Conservation (phyloP, 345 rosid species). For the Gossypium longicalyx region DNA sequence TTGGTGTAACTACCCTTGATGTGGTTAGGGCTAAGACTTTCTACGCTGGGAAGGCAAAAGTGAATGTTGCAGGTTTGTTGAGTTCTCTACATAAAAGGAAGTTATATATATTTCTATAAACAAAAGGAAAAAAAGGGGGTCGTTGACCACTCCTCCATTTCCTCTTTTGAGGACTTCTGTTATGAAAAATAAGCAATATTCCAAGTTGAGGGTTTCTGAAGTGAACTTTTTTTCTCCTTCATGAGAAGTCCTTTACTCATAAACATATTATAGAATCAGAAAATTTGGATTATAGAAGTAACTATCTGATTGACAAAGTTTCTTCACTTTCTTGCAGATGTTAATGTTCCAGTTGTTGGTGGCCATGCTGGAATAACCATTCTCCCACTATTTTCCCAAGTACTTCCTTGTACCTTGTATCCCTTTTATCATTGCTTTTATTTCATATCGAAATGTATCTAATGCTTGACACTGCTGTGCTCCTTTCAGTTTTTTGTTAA, state of each 20-base stretch:
- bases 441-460: not conserved
- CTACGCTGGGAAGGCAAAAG: slow-evolving; percentile 69
- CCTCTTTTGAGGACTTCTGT: not conserved
- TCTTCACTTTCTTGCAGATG: slow-evolving; percentile 35
- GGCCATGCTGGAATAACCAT: slow-evolving; percentile 78
- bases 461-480: not conserved
- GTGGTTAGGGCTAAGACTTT: slow-evolving; percentile 82
- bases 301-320: not conserved
- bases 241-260: not conserved
- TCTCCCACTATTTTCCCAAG: slow-evolving; percentile 67
- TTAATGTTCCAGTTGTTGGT: slow-evolving; percentile 68
- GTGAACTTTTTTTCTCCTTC: not conserved
- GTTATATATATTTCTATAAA: not conserved
- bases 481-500: not conserved
- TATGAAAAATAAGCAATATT: not conserved
- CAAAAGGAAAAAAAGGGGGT: not conserved
- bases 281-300: not conserved
- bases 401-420: slow-evolving; percentile 1
- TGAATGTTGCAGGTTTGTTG: slow-evolving; percentile 54
- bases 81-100: not conserved
- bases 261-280: not conserved
- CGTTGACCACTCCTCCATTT: no score
- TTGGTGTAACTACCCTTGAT: slow-evolving; percentile 84
- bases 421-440: not conserved
- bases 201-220: not conserved